Percentiles rank a stretch among this genome's conserved stretches.
These are phyloP conservation scores for Chytridium lagenaria DNA, from an alignment of 371 early-diverging fungal genomes.

Conservation along the genomic window DNA sequence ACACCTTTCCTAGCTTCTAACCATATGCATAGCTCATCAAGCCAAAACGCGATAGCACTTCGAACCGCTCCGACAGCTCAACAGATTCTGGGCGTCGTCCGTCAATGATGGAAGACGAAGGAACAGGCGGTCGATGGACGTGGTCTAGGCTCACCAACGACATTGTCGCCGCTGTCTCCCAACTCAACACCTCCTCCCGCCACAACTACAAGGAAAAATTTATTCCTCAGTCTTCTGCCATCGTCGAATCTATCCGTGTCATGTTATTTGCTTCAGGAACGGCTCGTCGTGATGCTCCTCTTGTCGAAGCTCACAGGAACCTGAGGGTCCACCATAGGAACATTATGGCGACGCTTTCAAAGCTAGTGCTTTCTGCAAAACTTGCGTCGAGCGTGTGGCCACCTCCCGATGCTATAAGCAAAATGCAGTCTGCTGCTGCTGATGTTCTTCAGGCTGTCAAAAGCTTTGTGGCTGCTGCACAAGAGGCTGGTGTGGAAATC, in stretches of 20 bases:
- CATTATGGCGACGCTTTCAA: constrained; percentile 81
- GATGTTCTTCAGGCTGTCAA: constrained; percentile 77
- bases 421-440: constrained; percentile 58
- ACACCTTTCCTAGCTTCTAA: constrained; percentile 13
- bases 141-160: constrained; percentile 71
- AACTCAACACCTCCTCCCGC: constrained; percentile 64
- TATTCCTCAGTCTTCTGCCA: constrained; percentile 53
- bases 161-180: constrained; percentile 66
- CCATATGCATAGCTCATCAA: constrained; percentile 3
- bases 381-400: constrained; percentile 84
- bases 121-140: constrained; percentile 36
- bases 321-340: constrained; percentile 68
- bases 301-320: constrained; percentile 50
- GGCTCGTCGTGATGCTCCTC: constrained; percentile 45
- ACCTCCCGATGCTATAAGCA: constrained; percentile 59
- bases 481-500: constrained; percentile 67
- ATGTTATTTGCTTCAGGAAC: constrained; percentile 63
- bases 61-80: constrained; percentile 14
- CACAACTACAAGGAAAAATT: constrained; percentile 50
- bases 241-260: constrained; percentile 82
- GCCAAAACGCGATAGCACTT: constrained; percentile 19
- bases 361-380: constrained; percentile 81
- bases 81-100: constrained; percentile 10
- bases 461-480: constrained; percentile 77
- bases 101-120: constrained; percentile 19